These are phyloP conservation scores for Platanthera zijinensis DNA, from an alignment of 106 monocot genomes.

Conservation along the genomic window DNA sequence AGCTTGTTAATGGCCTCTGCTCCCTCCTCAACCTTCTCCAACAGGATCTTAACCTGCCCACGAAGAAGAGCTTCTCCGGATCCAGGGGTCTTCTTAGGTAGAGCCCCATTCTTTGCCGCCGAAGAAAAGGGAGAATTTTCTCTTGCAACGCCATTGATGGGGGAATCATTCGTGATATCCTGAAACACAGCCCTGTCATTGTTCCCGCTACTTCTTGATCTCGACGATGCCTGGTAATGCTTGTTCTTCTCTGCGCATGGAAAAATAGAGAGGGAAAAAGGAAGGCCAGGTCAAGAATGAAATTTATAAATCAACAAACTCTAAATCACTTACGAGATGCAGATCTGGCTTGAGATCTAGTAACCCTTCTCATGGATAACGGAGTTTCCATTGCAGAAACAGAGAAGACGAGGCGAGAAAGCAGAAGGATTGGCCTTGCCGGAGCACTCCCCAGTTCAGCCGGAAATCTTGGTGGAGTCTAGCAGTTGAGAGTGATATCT, in stretches of 20 bases:
- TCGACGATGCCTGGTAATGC: slow-evolving; percentile 21
- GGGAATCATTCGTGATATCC: slow-evolving; percentile 96
- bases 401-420: not conserved
- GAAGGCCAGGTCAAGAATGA: not conserved
- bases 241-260: slow-evolving; percentile 28
- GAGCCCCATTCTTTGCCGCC: slow-evolving; percentile 14
- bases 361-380: slow-evolving; percentile 39
- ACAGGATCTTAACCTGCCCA: slow-evolving; percentile 73
- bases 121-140: slow-evolving; percentile 41
- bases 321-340: slow-evolving; percentile 33
- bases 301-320: not conserved
- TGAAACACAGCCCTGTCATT: slow-evolving; percentile 30
- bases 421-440: not conserved
- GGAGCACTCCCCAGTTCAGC: not conserved
- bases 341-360: slow-evolving; percentile 30
- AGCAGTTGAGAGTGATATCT: not conserved
- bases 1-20: slow-evolving; percentile 30
- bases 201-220: slow-evolving; percentile 25
- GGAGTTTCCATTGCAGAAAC: slow-evolving; percentile 2
- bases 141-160: slow-evolving; percentile 65
- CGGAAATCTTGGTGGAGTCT: not conserved
- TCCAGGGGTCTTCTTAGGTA: slow-evolving; percentile 38
- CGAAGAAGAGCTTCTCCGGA: slow-evolving; percentile 88
- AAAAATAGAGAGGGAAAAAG: not conserved
- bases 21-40: slow-evolving; percentile 82